Evolutionary conservation across 371 early-diverging fungal genomes (phyloP), one percentile per base, ranked within the genome.

Genomic region (Haplosporangium sp.): DNA sequence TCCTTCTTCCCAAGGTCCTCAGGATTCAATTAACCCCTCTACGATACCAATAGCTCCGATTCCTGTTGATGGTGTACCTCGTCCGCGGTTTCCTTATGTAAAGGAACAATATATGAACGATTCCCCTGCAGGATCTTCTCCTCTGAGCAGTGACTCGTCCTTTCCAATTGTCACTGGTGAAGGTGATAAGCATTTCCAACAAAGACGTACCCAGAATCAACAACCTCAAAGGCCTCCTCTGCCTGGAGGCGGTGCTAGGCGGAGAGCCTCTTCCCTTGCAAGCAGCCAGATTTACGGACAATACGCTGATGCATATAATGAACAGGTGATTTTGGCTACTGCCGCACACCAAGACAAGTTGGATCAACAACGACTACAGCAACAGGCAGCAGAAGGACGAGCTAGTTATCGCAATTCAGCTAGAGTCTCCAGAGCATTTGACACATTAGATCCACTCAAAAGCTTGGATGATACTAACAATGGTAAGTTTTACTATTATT

Each of bases 331-430:
- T 2, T 17, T 82, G 47, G 82, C 82, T 19, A 69, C 82, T 8
- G 82, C 82, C 7, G 82, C 82, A 40, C 82, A 82, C 53, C 82
- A 82, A 39, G 82, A 82, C 55, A 75, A 75, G 9, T 4, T 75
- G 48, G 81, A 81, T 39, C 68, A 68, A 8, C 76, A 82, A 50
- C 65, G 70, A 35, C 17, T 63, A 48, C 76, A 72, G 3, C 71
- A 66, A 42, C 67, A 58, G 17, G 13, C 61, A 40, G 50, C 44
- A 35, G 78, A 76, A 19, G 71, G 82, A 9, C 55, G 73, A 19
- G 69, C 82, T 34, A 82, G 82, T 13, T 82, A 82, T 60, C 76
- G 76, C 3, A 82, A 82, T 44, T 82, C 82, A 15, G 82, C 76
- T 2, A 61, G 82, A 35, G 72, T 82, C 40, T 82, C 82, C n/a